These are phyloP conservation scores for Collybiopsis luxurians DNA, from an alignment of 768 basidiomycete species.

Conservation along the genomic window DNA sequence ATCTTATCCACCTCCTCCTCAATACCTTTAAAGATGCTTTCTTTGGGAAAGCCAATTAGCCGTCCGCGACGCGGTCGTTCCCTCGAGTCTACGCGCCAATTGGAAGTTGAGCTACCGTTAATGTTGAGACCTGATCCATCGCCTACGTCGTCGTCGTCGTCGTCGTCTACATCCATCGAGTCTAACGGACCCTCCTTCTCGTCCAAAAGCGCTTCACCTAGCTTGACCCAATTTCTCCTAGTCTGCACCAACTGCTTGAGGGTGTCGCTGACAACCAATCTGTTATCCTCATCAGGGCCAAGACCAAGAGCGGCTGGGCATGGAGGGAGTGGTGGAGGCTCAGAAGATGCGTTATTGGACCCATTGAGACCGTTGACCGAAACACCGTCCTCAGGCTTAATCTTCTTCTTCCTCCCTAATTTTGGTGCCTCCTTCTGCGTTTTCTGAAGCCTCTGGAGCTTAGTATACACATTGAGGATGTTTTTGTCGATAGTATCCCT, in stretches of 20 bases:
- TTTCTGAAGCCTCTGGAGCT: slow-evolving; percentile 47
- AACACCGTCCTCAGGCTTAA: slow-evolving; percentile 21
- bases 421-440: slow-evolving; percentile 73
- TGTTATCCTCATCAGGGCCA: slow-evolving; percentile 63
- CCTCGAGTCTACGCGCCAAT: not conserved
- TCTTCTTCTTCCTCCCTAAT: slow-evolving; percentile 69
- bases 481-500: slow-evolving; percentile 87
- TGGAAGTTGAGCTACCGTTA: not conserved
- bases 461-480: slow-evolving; percentile 70
- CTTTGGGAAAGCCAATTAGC: slow-evolving; percentile 75
- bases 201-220: slow-evolving; percentile 73
- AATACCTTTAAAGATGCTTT: slow-evolving; percentile 73
- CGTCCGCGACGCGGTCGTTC: slow-evolving; percentile 47
- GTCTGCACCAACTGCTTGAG: slow-evolving; percentile 72
- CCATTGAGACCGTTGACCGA: slow-evolving; percentile 20
- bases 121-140: not conserved
- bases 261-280: slow-evolving; percentile 62
- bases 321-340: slow-evolving; percentile 41
- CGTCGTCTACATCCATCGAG: not conserved
- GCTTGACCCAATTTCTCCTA: slow-evolving; percentile 75
- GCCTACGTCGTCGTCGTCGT: not conserved
- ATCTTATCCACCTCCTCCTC: slow-evolving; percentile 57
- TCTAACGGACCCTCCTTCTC: slow-evolving; percentile 54
- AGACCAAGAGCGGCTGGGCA: slow-evolving; percentile 73
- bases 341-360: slow-evolving; percentile 17